Base-by-base conservation (phyloP, 176 grass and related monocot genomes). In the Otatea glauca region DNA sequence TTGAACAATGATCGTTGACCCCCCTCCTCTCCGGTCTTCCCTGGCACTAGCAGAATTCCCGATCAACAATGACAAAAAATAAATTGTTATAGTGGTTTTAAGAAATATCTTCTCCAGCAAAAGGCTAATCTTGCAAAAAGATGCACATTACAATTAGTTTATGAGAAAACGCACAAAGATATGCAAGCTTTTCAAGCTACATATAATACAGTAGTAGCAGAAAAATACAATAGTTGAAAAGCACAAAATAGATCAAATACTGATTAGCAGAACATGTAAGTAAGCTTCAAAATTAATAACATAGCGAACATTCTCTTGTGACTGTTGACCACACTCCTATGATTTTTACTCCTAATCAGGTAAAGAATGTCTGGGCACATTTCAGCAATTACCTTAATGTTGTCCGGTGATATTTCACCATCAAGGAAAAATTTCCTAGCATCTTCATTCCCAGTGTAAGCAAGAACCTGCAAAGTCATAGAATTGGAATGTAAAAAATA, bases 381-480 rank as follows among this genome's bases (percentile, higher is more conserved):
- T 49, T 56, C 59, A 62, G 47, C 37, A 66, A 55, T 70, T 77
- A 98, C 96, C 96, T 93, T 95, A 54, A 95, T 83, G 59, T 65
- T 85, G 3, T 86, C 88, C 56, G 87, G 27, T 76, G 89, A 89
- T 8, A 95, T 63, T 68, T 90, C 93, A 81, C 89, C 91, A 44
- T 90, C 83, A 65, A 98, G 60, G 42, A 92, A 86, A 60, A 90
- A 95, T 59, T 98, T 98, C 88, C 76, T 92, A 70, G 90, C 85
- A 74, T 98, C 96, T 51, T 98, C 93, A 82, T 98, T 98, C 79
- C 93, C 96, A 23, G 89, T 88, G 76, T 93, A 98, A 86, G 93
- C 96, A 85, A 98, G 89, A 86, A 98, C 69, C 96, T 98, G 79
- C n/a, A 80, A 65, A 72, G 41, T 53, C 59, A 83, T 14, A 20